phyloP scores from a whole-genome alignment of 106 monocot species.

The Allium fistulosum region DNA sequence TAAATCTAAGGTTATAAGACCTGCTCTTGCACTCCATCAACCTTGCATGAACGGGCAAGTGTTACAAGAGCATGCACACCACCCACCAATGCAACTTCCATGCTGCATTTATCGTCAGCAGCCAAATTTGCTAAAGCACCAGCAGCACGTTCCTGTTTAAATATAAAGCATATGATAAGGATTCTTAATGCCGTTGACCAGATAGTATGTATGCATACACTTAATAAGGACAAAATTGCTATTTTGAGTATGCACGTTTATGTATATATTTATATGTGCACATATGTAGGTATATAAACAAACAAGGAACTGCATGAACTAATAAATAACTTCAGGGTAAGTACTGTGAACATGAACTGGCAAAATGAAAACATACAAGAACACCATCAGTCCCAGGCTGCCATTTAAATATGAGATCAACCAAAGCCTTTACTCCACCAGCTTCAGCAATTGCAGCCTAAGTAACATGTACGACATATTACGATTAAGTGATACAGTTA shows the following conservation, averaged over 20 bases:
- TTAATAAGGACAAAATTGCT: no score
- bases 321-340: no score
- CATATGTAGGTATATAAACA: no score
- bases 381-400: slow-evolving; percentile 81
- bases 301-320: no score
- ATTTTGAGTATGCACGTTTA: no score
- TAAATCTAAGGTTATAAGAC: slow-evolving; percentile 17
- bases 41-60: slow-evolving; percentile 89
- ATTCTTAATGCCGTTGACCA: background rate
- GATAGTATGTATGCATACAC: no score
- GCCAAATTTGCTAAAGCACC: slow-evolving; percentile 97
- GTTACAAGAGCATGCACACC: slow-evolving; percentile 91
- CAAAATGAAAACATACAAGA: slow-evolving; percentile 44
- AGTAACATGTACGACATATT: background rate
- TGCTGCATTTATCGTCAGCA: slow-evolving; percentile 97
- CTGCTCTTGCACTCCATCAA: slow-evolving; percentile 98
- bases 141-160: slow-evolving; percentile 86
- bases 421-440: slow-evolving; percentile 93
- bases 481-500: background rate
- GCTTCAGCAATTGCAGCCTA: slow-evolving; percentile 82
- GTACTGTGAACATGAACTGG: no score
- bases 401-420: slow-evolving; percentile 96
- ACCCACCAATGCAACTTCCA: slow-evolving; percentile 86
- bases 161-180: background rate
- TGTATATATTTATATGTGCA: no score